Evolutionary conservation across 2,329 filamentous ascomycete genomes (phyloP).

Genomic region (Monilinia fructigena): DNA sequence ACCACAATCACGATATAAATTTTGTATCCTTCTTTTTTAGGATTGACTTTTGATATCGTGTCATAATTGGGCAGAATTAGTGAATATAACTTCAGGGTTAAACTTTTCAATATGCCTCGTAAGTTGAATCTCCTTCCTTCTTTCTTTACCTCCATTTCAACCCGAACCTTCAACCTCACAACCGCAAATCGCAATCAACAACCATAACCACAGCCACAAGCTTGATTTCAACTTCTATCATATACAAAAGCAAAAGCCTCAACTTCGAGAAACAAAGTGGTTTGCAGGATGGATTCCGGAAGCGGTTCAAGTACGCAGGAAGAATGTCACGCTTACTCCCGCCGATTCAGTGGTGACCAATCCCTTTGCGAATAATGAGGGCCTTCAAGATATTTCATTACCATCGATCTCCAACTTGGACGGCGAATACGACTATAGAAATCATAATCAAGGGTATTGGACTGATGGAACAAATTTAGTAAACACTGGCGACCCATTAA

Average conservation of each 20-base stretch:
- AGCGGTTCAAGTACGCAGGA: not conserved
- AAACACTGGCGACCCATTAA: constrained; percentile 19
- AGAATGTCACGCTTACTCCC: too few relatives aligned
- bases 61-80: constrained; percentile 8
- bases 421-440: not conserved
- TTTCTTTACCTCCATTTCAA: not conserved
- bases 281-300: too few relatives aligned
- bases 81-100: not conserved
- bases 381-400: not conserved
- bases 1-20: not conserved
- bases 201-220: not conserved
- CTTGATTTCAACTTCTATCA: not conserved
- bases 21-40: constrained; percentile 9
- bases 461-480: constrained; percentile 3
- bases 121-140: constrained; percentile 7
- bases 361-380: not conserved
- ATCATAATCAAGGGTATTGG: not conserved
- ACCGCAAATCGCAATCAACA: not conserved
- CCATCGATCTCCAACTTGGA: not conserved
- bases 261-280: not conserved
- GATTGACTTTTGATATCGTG: constrained; percentile 8
- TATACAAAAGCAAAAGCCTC: not conserved
- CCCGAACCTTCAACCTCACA: not conserved
- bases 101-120: constrained; percentile 18
- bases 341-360: not conserved